phyloP scores from a whole-genome alignment of 202 grass and related monocot genomes.

The Saccharum hybrid region DNA sequence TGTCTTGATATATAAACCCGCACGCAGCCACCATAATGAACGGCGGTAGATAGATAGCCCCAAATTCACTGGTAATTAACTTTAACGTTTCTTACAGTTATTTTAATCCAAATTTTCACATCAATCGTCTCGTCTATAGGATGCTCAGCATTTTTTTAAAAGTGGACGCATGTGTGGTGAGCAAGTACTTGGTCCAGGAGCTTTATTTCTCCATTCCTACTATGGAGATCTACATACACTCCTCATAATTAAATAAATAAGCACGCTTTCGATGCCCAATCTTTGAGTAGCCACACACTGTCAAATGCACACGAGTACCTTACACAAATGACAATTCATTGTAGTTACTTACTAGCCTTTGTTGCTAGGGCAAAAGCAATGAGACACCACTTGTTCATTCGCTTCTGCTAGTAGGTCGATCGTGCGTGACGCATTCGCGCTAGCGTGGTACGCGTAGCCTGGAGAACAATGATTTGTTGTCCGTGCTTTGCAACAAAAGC shows the following conservation, averaged over 20 bases:
- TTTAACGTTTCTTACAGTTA: background rate
- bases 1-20: background rate
- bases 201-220: background rate
- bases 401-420: background rate
- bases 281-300: background rate
- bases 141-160: background rate
- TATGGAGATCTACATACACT: background rate
- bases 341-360: background rate
- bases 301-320: background rate
- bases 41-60: background rate
- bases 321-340: background rate
- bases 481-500: background rate
- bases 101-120: background rate
- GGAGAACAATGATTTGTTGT: constrained; percentile 20
- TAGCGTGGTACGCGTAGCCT: background rate
- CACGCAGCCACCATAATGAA: constrained; percentile 6
- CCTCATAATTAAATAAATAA: background rate
- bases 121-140: background rate
- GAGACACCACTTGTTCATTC: background rate
- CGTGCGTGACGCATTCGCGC: background rate
- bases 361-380: background rate
- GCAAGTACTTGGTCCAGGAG: background rate
- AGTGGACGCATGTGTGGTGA: background rate
- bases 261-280: background rate
- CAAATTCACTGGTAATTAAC: background rate